phyloP scores from a whole-genome alignment of 2,329 filamentous ascomycete genomes.

The Ramularia collo-cygni region DNA sequence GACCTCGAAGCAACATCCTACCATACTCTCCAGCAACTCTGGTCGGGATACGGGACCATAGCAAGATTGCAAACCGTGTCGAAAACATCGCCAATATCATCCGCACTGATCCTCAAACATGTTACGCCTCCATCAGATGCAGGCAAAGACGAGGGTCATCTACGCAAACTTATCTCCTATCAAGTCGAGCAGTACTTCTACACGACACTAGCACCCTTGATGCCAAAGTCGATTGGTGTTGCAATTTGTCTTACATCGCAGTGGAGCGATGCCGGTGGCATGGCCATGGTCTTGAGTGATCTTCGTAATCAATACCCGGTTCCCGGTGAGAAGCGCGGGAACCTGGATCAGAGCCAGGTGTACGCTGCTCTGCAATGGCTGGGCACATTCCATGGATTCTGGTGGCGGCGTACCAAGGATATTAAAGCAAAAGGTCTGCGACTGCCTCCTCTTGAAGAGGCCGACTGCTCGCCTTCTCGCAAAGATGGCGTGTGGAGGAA shows the following conservation, averaged over 20 bases:
- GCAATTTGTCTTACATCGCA: conserved; percentile 40
- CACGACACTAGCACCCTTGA: conserved; percentile 44
- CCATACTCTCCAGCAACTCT: too few relatives aligned
- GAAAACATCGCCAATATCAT: too few relatives aligned
- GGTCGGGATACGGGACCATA: too few relatives aligned
- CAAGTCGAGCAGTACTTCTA: conserved; percentile 63
- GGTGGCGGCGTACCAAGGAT: conserved; percentile 35
- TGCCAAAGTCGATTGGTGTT: conserved; percentile 42
- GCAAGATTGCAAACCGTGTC: too few relatives aligned
- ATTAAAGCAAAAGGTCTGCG: conserved; percentile 35
- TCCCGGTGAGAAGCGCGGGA: conserved; percentile 47
- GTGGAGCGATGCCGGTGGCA: conserved; percentile 22
- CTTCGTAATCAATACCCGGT: conserved; percentile 49
- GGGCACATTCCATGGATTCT: conserved; percentile 53
- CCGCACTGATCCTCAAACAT: conserved; percentile 53
- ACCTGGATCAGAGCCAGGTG: conserved; percentile 44
- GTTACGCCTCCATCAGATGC: conserved; percentile 46
- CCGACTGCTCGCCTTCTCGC: not conserved
- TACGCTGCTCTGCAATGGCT: conserved; percentile 55
- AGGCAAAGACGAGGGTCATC: conserved; percentile 52
- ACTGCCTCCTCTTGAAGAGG: conserved; percentile 52
- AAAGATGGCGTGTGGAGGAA: conserved; percentile 48
- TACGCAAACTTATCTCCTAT: conserved; percentile 61
- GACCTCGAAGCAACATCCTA: too few relatives aligned
- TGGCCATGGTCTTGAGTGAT: conserved; percentile 55